These are phyloP conservation scores for Noccaea caerulescens DNA, from an alignment of 345 rosid genomes.

Conservation along the genomic window DNA sequence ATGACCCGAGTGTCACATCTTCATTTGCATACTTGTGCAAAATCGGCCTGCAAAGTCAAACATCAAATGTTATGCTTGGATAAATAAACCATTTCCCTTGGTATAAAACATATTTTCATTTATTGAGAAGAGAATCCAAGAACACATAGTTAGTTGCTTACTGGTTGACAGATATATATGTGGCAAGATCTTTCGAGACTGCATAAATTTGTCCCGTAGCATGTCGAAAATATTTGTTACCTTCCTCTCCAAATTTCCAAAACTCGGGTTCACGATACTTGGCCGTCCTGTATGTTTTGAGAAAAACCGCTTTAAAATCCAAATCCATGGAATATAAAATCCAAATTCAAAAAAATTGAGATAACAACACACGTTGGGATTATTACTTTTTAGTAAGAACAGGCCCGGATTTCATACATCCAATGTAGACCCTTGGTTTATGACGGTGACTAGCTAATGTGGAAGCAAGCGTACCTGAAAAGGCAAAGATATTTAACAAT, in stretches of 20 bases:
- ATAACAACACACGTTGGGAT: slow-evolving; percentile 1
- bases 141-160: slow-evolving; percentile 45
- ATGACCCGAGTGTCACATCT: slow-evolving; percentile 94
- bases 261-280: slow-evolving; percentile 95
- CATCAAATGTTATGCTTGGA: slow-evolving; percentile 5
- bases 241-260: slow-evolving; percentile 98
- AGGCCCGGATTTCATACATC: slow-evolving; percentile 99
- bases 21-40: slow-evolving; percentile 95
- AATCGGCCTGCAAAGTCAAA: slow-evolving; percentile 60
- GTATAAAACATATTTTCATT: not conserved
- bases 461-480: slow-evolving; percentile 73
- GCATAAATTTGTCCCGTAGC: slow-evolving; percentile 99
- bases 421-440: slow-evolving; percentile 89
- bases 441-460: slow-evolving; percentile 80
- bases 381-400: slow-evolving; percentile 87
- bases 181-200: slow-evolving; percentile 90
- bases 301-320: not conserved
- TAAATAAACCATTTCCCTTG: slow-evolving; percentile 1
- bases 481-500: slow-evolving; percentile 9
- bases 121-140: slow-evolving; percentile 7
- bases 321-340: not conserved
- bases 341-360: not conserved
- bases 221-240: slow-evolving; percentile 92
- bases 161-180: slow-evolving; percentile 84
- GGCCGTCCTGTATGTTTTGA: slow-evolving; percentile 57